A percentile compares a stretch with the other conserved stretches of the same genome.
Evolutionary conservation across 1,139 yeast species (phyloP).

Genomic region (Protomyces inouyei): DNA sequence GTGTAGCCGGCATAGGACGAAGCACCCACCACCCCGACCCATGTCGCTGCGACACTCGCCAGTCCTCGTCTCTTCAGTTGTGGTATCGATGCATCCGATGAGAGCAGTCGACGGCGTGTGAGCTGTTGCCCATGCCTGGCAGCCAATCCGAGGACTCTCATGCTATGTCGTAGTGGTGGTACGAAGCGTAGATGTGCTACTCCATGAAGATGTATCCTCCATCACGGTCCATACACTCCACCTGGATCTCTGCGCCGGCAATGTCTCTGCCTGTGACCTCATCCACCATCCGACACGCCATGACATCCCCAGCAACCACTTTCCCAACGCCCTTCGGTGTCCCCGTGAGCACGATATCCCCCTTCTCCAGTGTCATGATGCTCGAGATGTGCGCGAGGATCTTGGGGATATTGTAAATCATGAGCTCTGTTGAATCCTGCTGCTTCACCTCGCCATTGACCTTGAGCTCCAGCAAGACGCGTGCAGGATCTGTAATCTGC

Average conservation of each 20-base stretch:
- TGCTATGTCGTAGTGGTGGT: too few relatives aligned
- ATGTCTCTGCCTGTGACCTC: slow-evolving; percentile 49
- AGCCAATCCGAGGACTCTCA: too few relatives aligned
- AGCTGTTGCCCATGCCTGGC: too few relatives aligned
- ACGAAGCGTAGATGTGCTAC: too few relatives aligned
- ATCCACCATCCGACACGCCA: slow-evolving; percentile 58
- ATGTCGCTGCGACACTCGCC: background rate
- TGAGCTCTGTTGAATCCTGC: slow-evolving; percentile 70
- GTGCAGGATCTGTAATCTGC: slow-evolving; percentile 66
- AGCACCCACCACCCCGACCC: background rate
- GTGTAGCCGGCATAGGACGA: background rate
- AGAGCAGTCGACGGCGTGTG: too few relatives aligned
- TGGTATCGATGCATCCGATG: too few relatives aligned
- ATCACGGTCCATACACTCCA: slow-evolving; percentile 61
- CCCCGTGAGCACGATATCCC: slow-evolving; percentile 60
- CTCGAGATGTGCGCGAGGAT: slow-evolving; percentile 75
- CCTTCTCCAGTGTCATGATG: slow-evolving; percentile 72
- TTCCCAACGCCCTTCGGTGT: slow-evolving; percentile 96
- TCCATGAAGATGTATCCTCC: slow-evolving; percentile 55
- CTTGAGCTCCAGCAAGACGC: slow-evolving; percentile 58
- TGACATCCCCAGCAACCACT: slow-evolving; percentile 67
- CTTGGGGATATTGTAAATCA: slow-evolving; percentile 82
- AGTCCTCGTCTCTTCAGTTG: too few relatives aligned
- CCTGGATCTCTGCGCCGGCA: slow-evolving; percentile 48
- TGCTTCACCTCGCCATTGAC: slow-evolving; percentile 67